These are phyloP conservation scores for Pochonia chlamydosporia DNA, from an alignment of 2,329 filamentous ascomycete genomes.

Conservation along the genomic window DNA sequence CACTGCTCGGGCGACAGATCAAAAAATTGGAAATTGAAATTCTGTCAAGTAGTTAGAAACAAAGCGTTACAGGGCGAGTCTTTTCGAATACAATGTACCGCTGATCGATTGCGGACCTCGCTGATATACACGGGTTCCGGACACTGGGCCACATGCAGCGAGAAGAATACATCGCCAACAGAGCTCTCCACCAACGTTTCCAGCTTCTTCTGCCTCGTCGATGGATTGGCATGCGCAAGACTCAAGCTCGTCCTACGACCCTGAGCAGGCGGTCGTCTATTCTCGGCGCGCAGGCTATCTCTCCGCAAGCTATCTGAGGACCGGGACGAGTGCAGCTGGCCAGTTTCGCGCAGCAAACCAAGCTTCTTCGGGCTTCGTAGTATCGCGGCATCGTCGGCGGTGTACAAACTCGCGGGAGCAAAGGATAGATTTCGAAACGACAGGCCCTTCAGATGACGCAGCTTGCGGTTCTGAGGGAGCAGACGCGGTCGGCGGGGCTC, in stretches of 20 bases:
- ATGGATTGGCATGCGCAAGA: slow-evolving; percentile 38
- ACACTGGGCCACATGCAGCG: slow-evolving; percentile 63
- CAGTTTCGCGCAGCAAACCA: slow-evolving; percentile 39
- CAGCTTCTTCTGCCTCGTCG: slow-evolving; percentile 64
- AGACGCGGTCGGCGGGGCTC: slow-evolving; percentile 44
- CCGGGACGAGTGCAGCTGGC: slow-evolving; percentile 47
- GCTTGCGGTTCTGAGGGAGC: slow-evolving; percentile 71
- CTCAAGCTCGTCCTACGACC: slow-evolving; percentile 44
- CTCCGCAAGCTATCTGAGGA: slow-evolving; percentile 29
- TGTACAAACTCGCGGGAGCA: slow-evolving; percentile 49
- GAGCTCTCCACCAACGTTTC: slow-evolving; percentile 65
- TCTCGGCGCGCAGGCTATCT: slow-evolving; percentile 6
- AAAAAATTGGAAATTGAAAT: slow-evolving; percentile 85
- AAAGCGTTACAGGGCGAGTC: neutral
- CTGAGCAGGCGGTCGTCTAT: slow-evolving; percentile 16
- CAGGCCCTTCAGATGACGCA: slow-evolving; percentile 82
- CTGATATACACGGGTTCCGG: slow-evolving; percentile 83
- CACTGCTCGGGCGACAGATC: slow-evolving; percentile 62
- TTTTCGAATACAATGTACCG: slow-evolving; percentile 41
- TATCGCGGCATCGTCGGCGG: slow-evolving; percentile 74
- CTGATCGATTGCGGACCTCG: slow-evolving; percentile 71
- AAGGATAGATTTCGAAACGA: slow-evolving; percentile 82
- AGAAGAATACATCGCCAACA: slow-evolving; percentile 86
- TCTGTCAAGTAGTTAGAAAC: slow-evolving; percentile 35
- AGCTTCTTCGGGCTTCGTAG: slow-evolving; percentile 66